phyloP scores from a whole-genome alignment of 2,329 filamentous ascomycete genomes.

The Sporothrix globosa region DNA sequence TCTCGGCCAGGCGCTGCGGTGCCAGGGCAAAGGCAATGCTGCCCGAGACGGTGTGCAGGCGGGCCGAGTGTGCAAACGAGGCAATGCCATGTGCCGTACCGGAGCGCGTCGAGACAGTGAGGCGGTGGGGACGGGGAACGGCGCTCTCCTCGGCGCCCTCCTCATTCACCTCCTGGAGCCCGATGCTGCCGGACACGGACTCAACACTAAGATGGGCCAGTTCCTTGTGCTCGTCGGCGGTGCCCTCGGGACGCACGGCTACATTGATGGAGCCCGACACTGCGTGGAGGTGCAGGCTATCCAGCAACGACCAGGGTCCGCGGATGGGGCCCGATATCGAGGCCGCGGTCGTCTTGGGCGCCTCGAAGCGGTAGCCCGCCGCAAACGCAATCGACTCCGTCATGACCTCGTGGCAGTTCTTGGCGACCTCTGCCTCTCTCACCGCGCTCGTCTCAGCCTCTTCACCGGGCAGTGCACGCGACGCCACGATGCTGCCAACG shows the following conservation, averaged over 20 bases:
- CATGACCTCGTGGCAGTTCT: neutral
- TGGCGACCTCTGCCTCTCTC: neutral
- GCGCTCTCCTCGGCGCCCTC: neutral
- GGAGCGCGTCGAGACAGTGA: slow-evolving; percentile 51
- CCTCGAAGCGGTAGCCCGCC: slow-evolving; percentile 48
- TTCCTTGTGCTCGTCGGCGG: slow-evolving; percentile 40
- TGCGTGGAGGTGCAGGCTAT: slow-evolving; percentile 51
- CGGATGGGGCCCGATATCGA: slow-evolving; percentile 51
- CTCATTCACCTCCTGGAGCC: slow-evolving; percentile 39
- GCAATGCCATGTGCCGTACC: slow-evolving; percentile 49
- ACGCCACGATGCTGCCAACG: slow-evolving; percentile 47
- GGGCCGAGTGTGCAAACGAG: slow-evolving; percentile 46
- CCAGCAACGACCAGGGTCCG: slow-evolving; percentile 57
- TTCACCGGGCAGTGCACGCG: slow-evolving; percentile 36
- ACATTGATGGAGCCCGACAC: slow-evolving; percentile 50
- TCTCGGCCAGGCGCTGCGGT: slow-evolving; percentile 39
- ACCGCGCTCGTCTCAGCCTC: neutral
- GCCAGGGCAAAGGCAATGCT: slow-evolving; percentile 48
- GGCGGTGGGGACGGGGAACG: slow-evolving; percentile 49
- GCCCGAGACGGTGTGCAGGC: slow-evolving; percentile 49
- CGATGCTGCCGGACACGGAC: slow-evolving; percentile 51
- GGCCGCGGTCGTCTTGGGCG: slow-evolving; percentile 48
- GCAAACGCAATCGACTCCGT: neutral
- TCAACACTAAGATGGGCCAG: slow-evolving; percentile 49
- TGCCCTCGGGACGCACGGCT: slow-evolving; percentile 40